Conservation (phyloP, 1,284 basidiomycete species). For the Pterula multifida region DNA sequence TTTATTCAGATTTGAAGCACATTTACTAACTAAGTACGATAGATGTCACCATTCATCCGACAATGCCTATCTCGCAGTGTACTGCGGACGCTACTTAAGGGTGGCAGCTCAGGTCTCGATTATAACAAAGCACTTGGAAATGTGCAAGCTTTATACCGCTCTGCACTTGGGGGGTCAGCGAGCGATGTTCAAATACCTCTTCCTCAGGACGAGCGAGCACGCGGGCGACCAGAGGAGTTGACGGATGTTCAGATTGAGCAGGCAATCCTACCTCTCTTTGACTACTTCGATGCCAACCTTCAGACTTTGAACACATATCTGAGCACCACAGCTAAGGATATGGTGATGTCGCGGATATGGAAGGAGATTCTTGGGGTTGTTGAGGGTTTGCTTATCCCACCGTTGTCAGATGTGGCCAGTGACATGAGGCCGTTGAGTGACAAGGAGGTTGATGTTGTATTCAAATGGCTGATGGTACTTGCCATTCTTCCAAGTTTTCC, state of each 20-base stretch:
- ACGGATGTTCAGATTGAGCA: slow-evolving; percentile 93
- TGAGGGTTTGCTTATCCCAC: slow-evolving; percentile 86
- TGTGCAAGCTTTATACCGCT: slow-evolving; percentile 72
- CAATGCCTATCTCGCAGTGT: slow-evolving; percentile 78
- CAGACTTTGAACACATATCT: slow-evolving; percentile 87
- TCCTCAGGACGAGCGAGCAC: slow-evolving; percentile 57
- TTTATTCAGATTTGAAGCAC: slow-evolving; percentile 1
- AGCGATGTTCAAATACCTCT: slow-evolving; percentile 73
- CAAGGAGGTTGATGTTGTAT: slow-evolving; percentile 95
- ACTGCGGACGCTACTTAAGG: slow-evolving; percentile 69
- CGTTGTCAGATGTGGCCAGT: slow-evolving; percentile 80
- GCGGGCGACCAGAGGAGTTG: slow-evolving; percentile 58
- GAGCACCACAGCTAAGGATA: slow-evolving; percentile 77
- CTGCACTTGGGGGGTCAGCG: slow-evolving; percentile 48
- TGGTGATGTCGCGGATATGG: slow-evolving; percentile 92
- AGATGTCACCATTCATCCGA: slow-evolving; percentile 93
- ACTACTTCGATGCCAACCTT: slow-evolving; percentile 93
- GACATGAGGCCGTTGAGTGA: slow-evolving; percentile 87
- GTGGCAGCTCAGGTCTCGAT: slow-evolving; percentile 49
- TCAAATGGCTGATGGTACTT: slow-evolving; percentile 90
- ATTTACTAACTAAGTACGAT: background rate
- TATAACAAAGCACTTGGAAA: slow-evolving; percentile 78
- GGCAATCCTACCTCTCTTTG: slow-evolving; percentile 86
- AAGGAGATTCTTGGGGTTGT: slow-evolving; percentile 89
- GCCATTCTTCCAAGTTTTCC: background rate